Conservation (phyloP, 768 basidiomycete species). For the Collybia mongolica region DNA sequence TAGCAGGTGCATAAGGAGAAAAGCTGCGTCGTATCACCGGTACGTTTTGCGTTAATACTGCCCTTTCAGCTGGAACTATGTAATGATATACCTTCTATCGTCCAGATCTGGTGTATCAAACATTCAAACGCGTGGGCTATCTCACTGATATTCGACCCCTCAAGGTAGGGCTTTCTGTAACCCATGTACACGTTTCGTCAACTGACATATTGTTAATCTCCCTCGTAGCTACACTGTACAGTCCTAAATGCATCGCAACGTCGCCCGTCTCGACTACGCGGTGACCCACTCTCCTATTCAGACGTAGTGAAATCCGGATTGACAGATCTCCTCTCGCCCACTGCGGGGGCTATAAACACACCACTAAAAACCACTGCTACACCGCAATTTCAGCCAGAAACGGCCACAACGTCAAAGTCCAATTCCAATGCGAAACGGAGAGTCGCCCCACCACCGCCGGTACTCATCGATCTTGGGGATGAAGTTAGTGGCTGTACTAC, state of each 20-base stretch:
- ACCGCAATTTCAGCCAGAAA: background rate
- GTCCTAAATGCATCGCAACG: conserved; percentile 18
- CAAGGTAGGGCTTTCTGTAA: conserved; percentile 33
- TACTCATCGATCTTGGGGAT: conserved; percentile 48
- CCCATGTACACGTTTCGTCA: conserved; percentile 26
- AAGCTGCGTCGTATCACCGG: conserved; percentile 28
- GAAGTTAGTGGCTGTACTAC: too few relatives aligned
- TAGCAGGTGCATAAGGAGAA: conserved; percentile 21
- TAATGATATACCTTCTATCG: background rate
- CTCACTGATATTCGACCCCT: conserved; percentile 46
- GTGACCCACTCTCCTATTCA: conserved; percentile 17
- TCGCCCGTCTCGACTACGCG: conserved; percentile 6
- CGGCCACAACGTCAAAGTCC: too few relatives aligned
- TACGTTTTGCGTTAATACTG: conserved; percentile 11
- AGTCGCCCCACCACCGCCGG: background rate
- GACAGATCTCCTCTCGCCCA: background rate
- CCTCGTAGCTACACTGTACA: conserved; percentile 21
- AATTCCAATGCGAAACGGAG: too few relatives aligned
- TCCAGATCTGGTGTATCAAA: conserved; percentile 41
- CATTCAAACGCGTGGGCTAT: conserved; percentile 42
- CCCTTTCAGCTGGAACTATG: background rate
- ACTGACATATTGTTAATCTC: conserved; percentile 49
- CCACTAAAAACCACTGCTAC: background rate
- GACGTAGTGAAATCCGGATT: conserved; percentile 11
- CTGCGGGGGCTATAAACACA: background rate